phyloP scores from a whole-genome alignment of 2,329 filamentous ascomycete species.

The Paracoccidioides brasiliensis region DNA sequence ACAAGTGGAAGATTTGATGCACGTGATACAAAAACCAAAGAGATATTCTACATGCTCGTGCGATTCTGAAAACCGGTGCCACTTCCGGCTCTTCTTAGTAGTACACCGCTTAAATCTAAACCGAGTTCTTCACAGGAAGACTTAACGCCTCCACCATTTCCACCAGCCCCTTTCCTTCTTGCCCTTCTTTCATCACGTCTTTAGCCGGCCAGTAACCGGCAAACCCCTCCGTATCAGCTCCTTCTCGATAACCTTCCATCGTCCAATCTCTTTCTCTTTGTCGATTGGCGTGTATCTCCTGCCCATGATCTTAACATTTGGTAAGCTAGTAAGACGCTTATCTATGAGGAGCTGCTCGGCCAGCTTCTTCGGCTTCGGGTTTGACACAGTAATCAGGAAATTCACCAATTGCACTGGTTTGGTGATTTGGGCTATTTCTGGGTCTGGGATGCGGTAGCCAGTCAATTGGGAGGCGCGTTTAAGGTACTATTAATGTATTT shows the following conservation, averaged over 20 bases:
- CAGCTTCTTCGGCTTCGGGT: slow-evolving; percentile 42
- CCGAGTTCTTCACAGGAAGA: not conserved
- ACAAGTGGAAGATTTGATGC: no score
- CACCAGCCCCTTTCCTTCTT: not conserved
- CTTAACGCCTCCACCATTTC: not conserved
- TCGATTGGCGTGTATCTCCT: slow-evolving; percentile 57
- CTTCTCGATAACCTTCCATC: slow-evolving; percentile 67
- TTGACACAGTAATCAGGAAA: slow-evolving; percentile 29
- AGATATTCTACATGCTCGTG: no score
- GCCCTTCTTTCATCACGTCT: not conserved
- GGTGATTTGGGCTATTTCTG: slow-evolving; percentile 44
- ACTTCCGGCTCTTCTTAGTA: no score
- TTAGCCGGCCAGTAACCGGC: slow-evolving; percentile 32
- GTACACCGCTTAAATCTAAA: not conserved
- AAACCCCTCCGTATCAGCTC: slow-evolving; percentile 52
- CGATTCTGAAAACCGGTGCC: no score
- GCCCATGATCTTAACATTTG: slow-evolving; percentile 57
- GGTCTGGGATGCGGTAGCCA: slow-evolving; percentile 62
- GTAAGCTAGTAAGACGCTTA: slow-evolving; percentile 38
- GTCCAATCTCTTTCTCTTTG: slow-evolving; percentile 56
- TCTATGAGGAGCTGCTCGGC: slow-evolving; percentile 42
- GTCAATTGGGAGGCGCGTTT: slow-evolving; percentile 73
- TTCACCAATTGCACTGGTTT: slow-evolving; percentile 45
- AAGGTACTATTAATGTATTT: slow-evolving; percentile 45
- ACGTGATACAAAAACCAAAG: no score